phyloP scores from a whole-genome alignment of 305 asterid species.

The Plantago coronopus region DNA sequence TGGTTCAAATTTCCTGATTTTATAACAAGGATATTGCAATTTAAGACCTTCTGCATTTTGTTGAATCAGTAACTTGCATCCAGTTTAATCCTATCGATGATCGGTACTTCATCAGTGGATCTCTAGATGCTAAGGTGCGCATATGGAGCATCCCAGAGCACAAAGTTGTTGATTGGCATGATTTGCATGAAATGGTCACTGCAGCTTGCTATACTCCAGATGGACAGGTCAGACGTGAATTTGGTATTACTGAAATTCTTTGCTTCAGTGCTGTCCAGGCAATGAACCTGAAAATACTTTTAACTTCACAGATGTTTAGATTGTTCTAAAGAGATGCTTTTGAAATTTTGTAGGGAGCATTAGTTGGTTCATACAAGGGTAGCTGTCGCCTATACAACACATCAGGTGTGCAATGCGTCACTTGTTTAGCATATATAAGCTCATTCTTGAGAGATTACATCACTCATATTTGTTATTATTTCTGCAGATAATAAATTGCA shows the following conservation, averaged over 20 bases:
- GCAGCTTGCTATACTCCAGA: slow-evolving; percentile 99
- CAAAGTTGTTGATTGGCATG: slow-evolving; percentile 98
- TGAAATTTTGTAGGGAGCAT: slow-evolving; percentile 62
- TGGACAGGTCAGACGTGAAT: slow-evolving; percentile 74
- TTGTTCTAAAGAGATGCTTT: slow-evolving; percentile 26
- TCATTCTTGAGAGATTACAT: slow-evolving; percentile 8
- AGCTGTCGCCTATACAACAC: slow-evolving; percentile 80
- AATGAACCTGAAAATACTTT: slow-evolving; percentile 10
- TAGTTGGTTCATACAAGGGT: slow-evolving; percentile 97
- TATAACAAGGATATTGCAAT: slow-evolving; percentile 16
- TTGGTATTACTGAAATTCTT: slow-evolving; percentile 16
- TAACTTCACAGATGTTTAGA: slow-evolving; percentile 6
- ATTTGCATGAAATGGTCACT: slow-evolving; percentile 98
- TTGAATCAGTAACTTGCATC: slow-evolving; percentile 87
- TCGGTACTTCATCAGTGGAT: slow-evolving; percentile 98
- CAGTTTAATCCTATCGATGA: slow-evolving; percentile 98
- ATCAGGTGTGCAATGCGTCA: slow-evolving; percentile 50
- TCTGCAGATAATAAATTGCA: slow-evolving; percentile 72
- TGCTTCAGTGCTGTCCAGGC: slow-evolving; percentile 16
- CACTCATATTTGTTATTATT: slow-evolving; percentile 14
- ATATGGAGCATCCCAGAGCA: slow-evolving; percentile 98
- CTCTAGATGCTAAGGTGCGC: slow-evolving; percentile 97
- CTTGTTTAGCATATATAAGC: slow-evolving; percentile 15
- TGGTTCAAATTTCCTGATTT: neutral
- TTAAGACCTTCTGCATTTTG: slow-evolving; percentile 33